A percentile compares a stretch with the other conserved stretches of the same genome.
phyloP scores from a whole-genome alignment of 345 rosid species.

The Leavenworthia alabamica region DNA sequence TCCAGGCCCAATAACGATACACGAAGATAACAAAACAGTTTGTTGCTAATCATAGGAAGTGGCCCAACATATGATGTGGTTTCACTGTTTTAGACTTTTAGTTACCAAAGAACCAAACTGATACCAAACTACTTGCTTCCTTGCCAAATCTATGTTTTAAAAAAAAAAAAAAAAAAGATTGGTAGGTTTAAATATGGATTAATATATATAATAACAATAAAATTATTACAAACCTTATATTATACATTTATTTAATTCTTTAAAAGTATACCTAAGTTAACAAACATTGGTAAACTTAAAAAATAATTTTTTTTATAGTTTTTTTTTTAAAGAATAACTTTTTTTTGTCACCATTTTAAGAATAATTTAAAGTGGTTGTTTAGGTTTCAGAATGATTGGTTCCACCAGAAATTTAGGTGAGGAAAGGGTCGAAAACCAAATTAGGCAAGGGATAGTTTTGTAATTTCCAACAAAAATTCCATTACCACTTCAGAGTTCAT shows the following conservation, averaged over 20 bases:
- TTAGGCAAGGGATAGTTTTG: background rate
- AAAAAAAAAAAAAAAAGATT: too few relatives aligned
- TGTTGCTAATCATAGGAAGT: background rate
- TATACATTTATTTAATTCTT: too few relatives aligned
- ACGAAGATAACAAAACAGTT: background rate
- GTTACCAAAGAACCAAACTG: background rate
- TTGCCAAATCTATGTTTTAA: background rate
- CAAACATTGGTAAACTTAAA: too few relatives aligned
- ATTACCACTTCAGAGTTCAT: background rate
- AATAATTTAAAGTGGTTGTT: background rate
- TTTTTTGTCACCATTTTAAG: too few relatives aligned
- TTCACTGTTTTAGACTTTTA: background rate
- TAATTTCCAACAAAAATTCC: background rate
- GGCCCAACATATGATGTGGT: background rate
- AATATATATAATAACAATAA: too few relatives aligned
- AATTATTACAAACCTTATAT: background rate
- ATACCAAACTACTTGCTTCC: background rate
- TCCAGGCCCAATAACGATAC: background rate
- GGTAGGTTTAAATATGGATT: background rate
- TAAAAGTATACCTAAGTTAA: too few relatives aligned
- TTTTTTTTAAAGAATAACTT: background rate
- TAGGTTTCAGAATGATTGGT: conserved; percentile 13
- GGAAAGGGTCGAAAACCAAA: background rate
- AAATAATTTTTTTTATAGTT: background rate
- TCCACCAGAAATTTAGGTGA: conserved; percentile 1